Base-by-base conservation (phyloP, 2,329 filamentous ascomycete genomes). In the Stagonosporopsis rhizophila region DNA sequence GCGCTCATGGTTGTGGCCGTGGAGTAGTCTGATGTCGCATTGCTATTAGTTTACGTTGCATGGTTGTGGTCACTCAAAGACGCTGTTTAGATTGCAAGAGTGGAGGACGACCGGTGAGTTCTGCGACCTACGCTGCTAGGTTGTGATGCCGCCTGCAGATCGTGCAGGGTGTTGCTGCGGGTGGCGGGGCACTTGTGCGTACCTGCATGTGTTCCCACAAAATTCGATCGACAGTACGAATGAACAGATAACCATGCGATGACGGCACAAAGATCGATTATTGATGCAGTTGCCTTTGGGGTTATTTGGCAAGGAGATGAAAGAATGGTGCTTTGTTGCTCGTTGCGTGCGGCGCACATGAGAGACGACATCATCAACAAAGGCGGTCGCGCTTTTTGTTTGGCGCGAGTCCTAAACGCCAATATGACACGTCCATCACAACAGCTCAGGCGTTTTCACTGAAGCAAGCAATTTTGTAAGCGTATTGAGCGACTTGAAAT, bases 31-130 rank as follows among this genome's bases (percentile, higher is more conserved):
- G 51, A 39, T 37, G 30, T 19, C 52, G 54, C 56, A 52, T 50
- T 19, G 45, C 34, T 37, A 48, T 66, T 61, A 66, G 62, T 39
- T 48, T 35, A 52, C 44, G 32, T 57, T 44, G 45, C 59, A 62
- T 62, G 27, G 19, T 52, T 30, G 19, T 27, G 27, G 27, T 27
- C 37, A 41, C 12, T 27, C 42, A 45, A 23, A 19, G 35, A 30
- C 14, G 35, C 40, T 27, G 9, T 15, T 15, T 44, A 28, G 32
- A 51, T 23, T 45, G 41, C 32, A 19, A 22, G 19, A 45, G 22
- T n/a, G 23, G 37, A 42, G 11, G 17, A 14, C 14, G 35, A 37
- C 46, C 40, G 46, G 52, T 56, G 52, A 55, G 45, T 49, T 45
- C 34, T 52, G 40, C 37, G 27, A 57, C 47, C 41, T 51, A 30